A percentile compares a stretch with the other conserved stretches of the same genome.
These are phyloP conservation scores for Gracilariopsis chorda DNA, from an alignment of 23 red algal species.

Conservation along the genomic window DNA sequence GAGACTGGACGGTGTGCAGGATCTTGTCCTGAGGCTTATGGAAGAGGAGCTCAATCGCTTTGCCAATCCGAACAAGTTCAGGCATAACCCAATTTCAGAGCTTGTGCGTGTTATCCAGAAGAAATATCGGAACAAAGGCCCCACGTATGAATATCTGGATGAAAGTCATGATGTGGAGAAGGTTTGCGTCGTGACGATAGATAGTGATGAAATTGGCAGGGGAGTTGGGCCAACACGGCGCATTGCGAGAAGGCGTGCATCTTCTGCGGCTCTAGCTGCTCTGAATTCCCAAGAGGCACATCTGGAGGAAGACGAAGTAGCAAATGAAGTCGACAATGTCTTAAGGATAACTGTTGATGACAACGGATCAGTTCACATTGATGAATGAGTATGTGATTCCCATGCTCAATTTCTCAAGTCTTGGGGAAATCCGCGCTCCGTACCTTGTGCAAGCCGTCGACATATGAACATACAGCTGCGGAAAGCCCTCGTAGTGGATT, in stretches of 20 bases:
- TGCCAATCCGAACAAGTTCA: slow-evolving; percentile 44
- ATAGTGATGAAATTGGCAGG: not conserved
- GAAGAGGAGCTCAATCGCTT: slow-evolving; percentile 40
- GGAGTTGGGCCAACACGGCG: slow-evolving; percentile 34
- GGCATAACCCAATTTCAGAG: slow-evolving; percentile 43
- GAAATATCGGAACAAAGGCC: not conserved
- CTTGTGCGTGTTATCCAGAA: slow-evolving; percentile 37
- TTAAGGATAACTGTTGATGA: too few species aligned
- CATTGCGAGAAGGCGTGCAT: slow-evolving; percentile 21
- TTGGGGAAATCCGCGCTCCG: too few species aligned
- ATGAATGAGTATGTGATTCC: too few species aligned
- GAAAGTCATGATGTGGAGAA: not conserved
- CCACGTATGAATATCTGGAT: slow-evolving; percentile 26
- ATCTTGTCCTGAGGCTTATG: slow-evolving; percentile 36
- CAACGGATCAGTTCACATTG: too few species aligned
- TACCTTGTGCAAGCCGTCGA: too few species aligned
- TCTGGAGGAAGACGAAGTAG: too few species aligned
- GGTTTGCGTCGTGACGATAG: slow-evolving; percentile 22
- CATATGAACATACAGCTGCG: too few species aligned
- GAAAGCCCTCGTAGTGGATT: too few species aligned
- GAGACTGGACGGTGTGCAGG: slow-evolving; percentile 48
- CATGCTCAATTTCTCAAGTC: too few species aligned
- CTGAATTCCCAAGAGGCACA: too few species aligned
- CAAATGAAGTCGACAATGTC: too few species aligned
- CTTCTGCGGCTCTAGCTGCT: not conserved